A percentile compares a stretch with the other conserved stretches of the same genome.
Conservation (phyloP, 2,329 filamentous ascomycete genomes). For the Dactylellina cionopaga region DNA sequence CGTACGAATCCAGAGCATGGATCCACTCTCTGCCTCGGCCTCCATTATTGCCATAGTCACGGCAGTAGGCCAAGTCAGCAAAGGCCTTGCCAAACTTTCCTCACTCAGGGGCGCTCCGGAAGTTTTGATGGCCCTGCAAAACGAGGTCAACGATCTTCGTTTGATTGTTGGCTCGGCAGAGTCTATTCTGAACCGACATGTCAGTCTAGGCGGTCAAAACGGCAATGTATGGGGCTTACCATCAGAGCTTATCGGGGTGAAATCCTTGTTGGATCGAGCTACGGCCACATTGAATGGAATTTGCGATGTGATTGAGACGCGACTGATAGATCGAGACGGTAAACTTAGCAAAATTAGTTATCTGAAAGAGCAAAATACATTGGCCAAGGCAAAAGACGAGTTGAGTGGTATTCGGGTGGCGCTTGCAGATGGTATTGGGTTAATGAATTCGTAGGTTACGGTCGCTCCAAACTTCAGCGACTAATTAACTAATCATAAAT, state of each 20-base stretch:
- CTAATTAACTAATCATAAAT: background rate
- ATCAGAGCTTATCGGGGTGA: background rate
- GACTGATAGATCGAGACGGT: background rate
- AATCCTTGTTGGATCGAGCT: background rate
- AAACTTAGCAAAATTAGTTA: background rate
- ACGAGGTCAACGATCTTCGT: conserved; percentile 8
- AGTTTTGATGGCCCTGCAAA: background rate
- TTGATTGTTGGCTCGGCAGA: background rate
- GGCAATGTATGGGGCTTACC: conserved; percentile 9
- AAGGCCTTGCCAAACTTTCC: background rate
- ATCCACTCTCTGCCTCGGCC: conserved; percentile 1
- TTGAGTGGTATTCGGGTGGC: background rate
- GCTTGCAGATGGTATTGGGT: background rate
- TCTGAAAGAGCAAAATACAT: background rate
- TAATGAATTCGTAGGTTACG: conserved; percentile 17
- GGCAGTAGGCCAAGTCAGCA: background rate
- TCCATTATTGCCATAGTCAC: conserved; percentile 1
- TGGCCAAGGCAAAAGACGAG: background rate
- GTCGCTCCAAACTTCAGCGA: background rate
- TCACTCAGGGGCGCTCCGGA: background rate
- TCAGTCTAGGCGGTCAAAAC: background rate
- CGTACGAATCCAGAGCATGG: too few relatives aligned
- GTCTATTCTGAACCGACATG: background rate
- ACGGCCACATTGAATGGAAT: background rate
- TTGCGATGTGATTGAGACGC: background rate